Conservation (phyloP, 1,284 basidiomycete species). For the Leccinum solheimii region DNA sequence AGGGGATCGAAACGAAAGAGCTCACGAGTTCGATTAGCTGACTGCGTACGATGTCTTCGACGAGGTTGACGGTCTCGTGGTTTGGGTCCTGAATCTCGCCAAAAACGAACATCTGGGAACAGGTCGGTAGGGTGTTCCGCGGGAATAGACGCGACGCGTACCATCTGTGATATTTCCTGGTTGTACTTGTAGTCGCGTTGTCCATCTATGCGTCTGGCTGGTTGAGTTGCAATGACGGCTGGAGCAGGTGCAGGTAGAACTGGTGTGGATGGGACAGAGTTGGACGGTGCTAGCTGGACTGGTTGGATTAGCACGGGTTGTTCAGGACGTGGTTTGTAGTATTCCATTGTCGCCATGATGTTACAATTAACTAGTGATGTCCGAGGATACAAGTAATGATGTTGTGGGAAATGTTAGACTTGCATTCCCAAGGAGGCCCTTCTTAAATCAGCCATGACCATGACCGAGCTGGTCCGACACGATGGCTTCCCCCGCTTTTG, state of each 20-base stretch:
- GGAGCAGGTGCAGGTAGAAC: constrained; percentile 13
- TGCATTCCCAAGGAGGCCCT: too few relatives aligned
- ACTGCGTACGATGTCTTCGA: constrained; percentile 94
- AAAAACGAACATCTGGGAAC: constrained; percentile 89
- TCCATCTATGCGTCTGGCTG: constrained; percentile 26
- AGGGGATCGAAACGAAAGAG: neutral
- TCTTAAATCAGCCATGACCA: neutral
- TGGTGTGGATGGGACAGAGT: constrained; percentile 28
- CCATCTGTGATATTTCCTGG: constrained; percentile 81
- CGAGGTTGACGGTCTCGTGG: constrained; percentile 84
- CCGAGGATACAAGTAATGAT: too few relatives aligned
- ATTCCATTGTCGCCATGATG: constrained; percentile 23
- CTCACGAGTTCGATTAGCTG: constrained; percentile 90
- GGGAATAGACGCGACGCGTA: neutral
- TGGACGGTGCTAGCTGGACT: constrained; percentile 9
- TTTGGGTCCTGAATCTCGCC: constrained; percentile 92
- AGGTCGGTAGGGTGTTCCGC: neutral
- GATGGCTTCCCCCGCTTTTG: constrained; percentile 31
- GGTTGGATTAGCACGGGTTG: constrained; percentile 27
- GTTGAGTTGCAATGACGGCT: constrained; percentile 11
- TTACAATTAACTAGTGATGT: too few relatives aligned
- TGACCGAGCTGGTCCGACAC: neutral
- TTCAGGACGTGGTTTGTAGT: constrained; percentile 32
- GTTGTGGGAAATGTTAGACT: too few relatives aligned
- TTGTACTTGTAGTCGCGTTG: constrained; percentile 65